A percentile compares a stretch with the other conserved stretches of the same genome.
Evolutionary conservation across 345 rosid genomes (phyloP).

Genomic region (Euclidium syriacum): DNA sequence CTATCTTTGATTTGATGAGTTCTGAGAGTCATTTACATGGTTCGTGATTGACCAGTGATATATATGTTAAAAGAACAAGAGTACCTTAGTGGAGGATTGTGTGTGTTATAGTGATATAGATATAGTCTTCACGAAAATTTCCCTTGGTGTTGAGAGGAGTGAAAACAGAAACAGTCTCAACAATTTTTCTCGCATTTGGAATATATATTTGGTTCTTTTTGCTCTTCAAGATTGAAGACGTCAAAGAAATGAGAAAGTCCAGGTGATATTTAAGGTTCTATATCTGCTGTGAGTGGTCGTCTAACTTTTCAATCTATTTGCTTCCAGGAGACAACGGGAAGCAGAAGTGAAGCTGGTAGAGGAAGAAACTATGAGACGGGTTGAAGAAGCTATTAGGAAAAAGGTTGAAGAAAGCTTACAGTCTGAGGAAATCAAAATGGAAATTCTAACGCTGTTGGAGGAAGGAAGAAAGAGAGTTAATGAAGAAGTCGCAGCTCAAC

Average conservation of each 20-base stretch:
- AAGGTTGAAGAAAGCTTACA: constrained; percentile 80
- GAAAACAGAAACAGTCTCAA: background rate
- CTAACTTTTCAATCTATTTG: constrained; percentile 36
- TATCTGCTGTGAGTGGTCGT: constrained; percentile 5
- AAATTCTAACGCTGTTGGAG: constrained; percentile 61
- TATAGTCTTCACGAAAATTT: constrained; percentile 1
- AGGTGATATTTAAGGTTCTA: constrained; percentile 25
- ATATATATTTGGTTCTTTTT: constrained; percentile 9
- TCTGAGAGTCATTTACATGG: constrained; percentile 71
- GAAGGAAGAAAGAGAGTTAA: constrained; percentile 67
- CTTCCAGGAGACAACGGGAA: constrained; percentile 81
- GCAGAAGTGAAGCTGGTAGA: constrained; percentile 83
- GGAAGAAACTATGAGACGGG: constrained; percentile 87
- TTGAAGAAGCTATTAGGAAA: constrained; percentile 71
- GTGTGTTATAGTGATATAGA: constrained; percentile 37
- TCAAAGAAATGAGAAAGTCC: constrained; percentile 26
- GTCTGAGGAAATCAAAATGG: constrained; percentile 58
- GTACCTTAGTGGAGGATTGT: constrained; percentile 52
- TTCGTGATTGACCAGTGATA: constrained; percentile 79
- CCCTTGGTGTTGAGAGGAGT: constrained; percentile 10
- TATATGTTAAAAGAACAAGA: constrained; percentile 64
- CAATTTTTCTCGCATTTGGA: constrained; percentile 1
- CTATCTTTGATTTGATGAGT: constrained; percentile 66
- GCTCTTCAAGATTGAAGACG: constrained; percentile 37
- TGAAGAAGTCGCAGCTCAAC: constrained; percentile 73